phyloP scores from a whole-genome alignment of 352 stramenopile genomes.

The Phytophthora pisi region DNA sequence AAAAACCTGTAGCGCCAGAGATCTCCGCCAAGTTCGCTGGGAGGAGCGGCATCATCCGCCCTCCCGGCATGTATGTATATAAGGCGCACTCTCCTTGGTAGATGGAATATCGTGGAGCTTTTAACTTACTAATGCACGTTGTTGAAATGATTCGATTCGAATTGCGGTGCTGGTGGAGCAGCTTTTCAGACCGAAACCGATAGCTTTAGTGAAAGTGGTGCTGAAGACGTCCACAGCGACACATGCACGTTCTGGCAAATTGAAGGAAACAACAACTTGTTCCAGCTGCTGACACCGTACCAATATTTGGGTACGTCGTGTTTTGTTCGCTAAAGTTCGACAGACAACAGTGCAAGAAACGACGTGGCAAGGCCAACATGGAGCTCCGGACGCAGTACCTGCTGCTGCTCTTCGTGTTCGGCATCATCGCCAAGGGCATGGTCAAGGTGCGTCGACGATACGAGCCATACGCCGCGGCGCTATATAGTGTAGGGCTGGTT shows the following conservation, averaged over 20 bases:
- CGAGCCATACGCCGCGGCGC: not conserved
- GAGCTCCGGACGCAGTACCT: slow-evolving; percentile 68
- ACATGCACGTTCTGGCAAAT: too few relatives aligned
- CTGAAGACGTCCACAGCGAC: too few relatives aligned
- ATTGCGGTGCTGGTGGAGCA: not conserved
- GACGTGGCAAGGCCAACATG: slow-evolving; percentile 38
- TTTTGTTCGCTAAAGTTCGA: not conserved
- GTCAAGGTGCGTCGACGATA: slow-evolving; percentile 52
- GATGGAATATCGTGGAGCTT: slow-evolving; percentile 28
- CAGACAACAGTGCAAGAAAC: slow-evolving; percentile 19
- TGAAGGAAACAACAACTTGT: not conserved
- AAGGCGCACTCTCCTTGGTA: slow-evolving; percentile 31
- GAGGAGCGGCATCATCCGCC: not conserved
- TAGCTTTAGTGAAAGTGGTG: too few relatives aligned
- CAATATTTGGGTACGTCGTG: not conserved
- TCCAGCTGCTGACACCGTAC: not conserved
- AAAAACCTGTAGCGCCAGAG: slow-evolving; percentile 27
- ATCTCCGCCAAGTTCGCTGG: slow-evolving; percentile 11
- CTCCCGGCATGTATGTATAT: slow-evolving; percentile 39
- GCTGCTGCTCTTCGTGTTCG: slow-evolving; percentile 75
- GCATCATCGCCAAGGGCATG: slow-evolving; percentile 63
- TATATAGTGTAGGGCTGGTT: not conserved
- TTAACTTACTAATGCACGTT: slow-evolving; percentile 43
- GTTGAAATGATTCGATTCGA: slow-evolving; percentile 3
- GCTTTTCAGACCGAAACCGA: too few relatives aligned